A percentile compares a stretch with the other conserved stretches of the same genome.
phyloP scores from a whole-genome alignment of 2,329 filamentous ascomycete species.

The Alternaria sp. region DNA sequence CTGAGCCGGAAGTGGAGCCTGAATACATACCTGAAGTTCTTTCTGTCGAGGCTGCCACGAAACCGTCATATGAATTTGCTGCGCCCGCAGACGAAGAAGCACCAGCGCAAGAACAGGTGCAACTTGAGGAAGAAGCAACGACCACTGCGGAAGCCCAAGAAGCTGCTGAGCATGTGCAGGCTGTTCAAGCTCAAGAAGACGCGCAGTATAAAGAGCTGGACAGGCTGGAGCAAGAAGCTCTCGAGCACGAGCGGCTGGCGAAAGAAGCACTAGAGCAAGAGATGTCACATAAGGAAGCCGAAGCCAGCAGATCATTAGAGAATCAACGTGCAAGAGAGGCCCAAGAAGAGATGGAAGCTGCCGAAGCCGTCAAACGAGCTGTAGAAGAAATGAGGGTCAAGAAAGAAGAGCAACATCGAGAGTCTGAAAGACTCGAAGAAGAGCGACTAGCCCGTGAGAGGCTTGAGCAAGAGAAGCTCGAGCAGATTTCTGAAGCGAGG shows the following conservation, averaged over 20 bases:
- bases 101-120: constrained; percentile 3
- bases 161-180: background rate
- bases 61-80: constrained; percentile 3
- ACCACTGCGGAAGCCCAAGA: constrained; percentile 3
- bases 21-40: background rate
- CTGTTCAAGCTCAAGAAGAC: background rate
- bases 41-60: background rate
- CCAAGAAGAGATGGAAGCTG: constrained; percentile 11
- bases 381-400: background rate
- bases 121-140: constrained; percentile 7
- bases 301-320: constrained; percentile 6
- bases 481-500: constrained; percentile 15
- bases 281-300: constrained; percentile 6
- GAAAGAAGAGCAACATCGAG: constrained; percentile 3
- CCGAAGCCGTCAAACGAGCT: constrained; percentile 5
- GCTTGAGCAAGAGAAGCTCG: constrained; percentile 17
- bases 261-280: constrained; percentile 1
- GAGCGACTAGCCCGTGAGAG: constrained; percentile 8
- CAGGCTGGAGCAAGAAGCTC: constrained; percentile 11
- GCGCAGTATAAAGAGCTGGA: constrained; percentile 5
- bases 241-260: constrained; percentile 10
- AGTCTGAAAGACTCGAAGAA: constrained; percentile 8
- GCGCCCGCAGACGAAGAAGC: background rate
- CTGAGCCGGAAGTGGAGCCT: background rate
- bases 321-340: constrained; percentile 1